A percentile compares a stretch with the other conserved stretches of the same genome.
Conservation (phyloP, 2,329 filamentous ascomycete species). For the Epichloe sylvatica region DNA sequence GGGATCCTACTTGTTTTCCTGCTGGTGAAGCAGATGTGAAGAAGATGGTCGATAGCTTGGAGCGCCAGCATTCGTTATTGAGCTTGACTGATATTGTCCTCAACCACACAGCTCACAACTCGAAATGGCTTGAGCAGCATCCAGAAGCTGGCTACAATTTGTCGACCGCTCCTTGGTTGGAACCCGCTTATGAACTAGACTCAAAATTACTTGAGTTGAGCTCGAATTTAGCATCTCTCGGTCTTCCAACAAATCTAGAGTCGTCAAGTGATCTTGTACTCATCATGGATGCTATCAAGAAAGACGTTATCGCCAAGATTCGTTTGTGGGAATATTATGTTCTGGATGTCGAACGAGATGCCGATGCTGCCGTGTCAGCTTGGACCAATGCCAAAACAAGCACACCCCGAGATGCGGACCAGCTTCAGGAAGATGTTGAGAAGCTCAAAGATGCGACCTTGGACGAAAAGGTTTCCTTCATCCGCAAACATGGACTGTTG, state of each 20-base stretch:
- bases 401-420: constrained; percentile 32
- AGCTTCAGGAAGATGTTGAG: constrained; percentile 24
- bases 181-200: constrained; percentile 49
- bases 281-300: constrained; percentile 76
- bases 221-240: constrained; percentile 52
- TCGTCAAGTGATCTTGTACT: constrained; percentile 57
- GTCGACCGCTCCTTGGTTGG: constrained; percentile 68
- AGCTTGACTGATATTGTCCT: constrained; percentile 92
- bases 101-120: constrained; percentile 96
- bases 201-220: constrained; percentile 61
- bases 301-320: constrained; percentile 60
- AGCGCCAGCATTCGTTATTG: constrained; percentile 70
- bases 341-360: constrained; percentile 61
- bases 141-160: constrained; percentile 94
- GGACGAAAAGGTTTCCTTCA: constrained; percentile 44
- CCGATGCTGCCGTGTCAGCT: constrained; percentile 51
- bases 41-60: constrained; percentile 64
- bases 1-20: constrained; percentile 72
- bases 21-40: constrained; percentile 71
- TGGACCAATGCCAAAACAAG: constrained; percentile 53
- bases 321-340: constrained; percentile 91
- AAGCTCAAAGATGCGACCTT: constrained; percentile 32
- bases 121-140: constrained; percentile 83
- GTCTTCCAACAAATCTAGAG: constrained; percentile 61
- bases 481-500: constrained; percentile 54